Evolutionary conservation across 2,329 filamentous ascomycete species (phyloP).

Genomic region (Aspergillus sp.): DNA sequence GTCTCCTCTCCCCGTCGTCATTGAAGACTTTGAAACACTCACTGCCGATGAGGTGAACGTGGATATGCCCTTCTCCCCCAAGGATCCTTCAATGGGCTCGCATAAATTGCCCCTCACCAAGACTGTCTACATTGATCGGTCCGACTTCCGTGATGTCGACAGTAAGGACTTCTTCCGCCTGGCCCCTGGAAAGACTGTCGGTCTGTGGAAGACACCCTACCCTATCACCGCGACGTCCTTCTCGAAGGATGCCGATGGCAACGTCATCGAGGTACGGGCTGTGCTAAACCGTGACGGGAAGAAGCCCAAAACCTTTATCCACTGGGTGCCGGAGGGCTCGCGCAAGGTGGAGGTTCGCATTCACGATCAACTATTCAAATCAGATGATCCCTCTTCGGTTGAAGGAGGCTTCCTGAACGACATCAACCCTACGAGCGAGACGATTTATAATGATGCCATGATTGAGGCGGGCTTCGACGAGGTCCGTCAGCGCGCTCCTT

Average conservation of each 20-base stretch:
- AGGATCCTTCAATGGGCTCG: slow-evolving; percentile 59
- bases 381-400: slow-evolving; percentile 73
- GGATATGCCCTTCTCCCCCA: slow-evolving; percentile 73
- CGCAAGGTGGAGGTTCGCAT: slow-evolving; percentile 70
- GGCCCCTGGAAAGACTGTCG: slow-evolving; percentile 70
- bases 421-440: slow-evolving; percentile 79
- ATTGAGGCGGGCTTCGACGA: slow-evolving; percentile 83
- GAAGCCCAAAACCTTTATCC: slow-evolving; percentile 74
- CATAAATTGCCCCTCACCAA: slow-evolving; percentile 66
- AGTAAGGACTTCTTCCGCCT: slow-evolving; percentile 69
- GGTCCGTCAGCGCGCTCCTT: slow-evolving; percentile 68
- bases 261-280: slow-evolving; percentile 65
- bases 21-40: slow-evolving; percentile 74
- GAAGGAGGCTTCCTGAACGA: slow-evolving; percentile 80
- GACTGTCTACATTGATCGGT: slow-evolving; percentile 79
- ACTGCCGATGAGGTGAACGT: slow-evolving; percentile 65
- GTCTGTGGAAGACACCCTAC: slow-evolving; percentile 68
- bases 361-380: slow-evolving; percentile 82
- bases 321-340: slow-evolving; percentile 73
- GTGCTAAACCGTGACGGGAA: slow-evolving; percentile 66
- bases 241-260: slow-evolving; percentile 63
- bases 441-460: slow-evolving; percentile 73
- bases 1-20: slow-evolving; percentile 77
- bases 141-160: slow-evolving; percentile 71
- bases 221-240: slow-evolving; percentile 68